These are phyloP conservation scores for Exophiala calicioides DNA, from an alignment of 2,329 filamentous ascomycete species.

Conservation along the genomic window DNA sequence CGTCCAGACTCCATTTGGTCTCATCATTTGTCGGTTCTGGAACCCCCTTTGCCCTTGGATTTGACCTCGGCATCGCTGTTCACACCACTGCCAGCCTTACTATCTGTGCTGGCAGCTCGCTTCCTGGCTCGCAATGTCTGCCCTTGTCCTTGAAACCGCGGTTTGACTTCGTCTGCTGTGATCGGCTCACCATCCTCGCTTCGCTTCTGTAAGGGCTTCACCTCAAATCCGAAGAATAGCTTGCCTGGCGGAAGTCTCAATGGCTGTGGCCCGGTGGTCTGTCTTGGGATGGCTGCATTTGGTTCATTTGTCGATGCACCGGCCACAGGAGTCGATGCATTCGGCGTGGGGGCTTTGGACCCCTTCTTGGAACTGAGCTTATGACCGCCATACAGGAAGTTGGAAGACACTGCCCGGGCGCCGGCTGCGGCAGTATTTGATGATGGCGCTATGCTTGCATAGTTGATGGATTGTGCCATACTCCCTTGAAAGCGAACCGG, in stretches of 20 bases:
- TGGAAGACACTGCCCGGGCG: conserved; percentile 66
- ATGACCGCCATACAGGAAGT: conserved; percentile 79
- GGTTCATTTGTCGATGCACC: conserved; percentile 52
- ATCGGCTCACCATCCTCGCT: conserved; percentile 69
- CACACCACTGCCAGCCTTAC: conserved; percentile 39
- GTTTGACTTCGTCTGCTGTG: conserved; percentile 61
- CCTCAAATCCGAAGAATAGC: conserved; percentile 93
- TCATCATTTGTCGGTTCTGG: too few relatives aligned
- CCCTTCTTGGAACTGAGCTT: conserved; percentile 80
- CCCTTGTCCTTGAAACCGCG: conserved; percentile 81
- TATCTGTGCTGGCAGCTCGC: conserved; percentile 50
- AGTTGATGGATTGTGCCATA: conserved; percentile 99
- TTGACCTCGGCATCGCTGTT: conserved; percentile 37
- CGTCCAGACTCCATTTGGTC: too few relatives aligned
- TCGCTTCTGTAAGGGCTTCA: conserved; percentile 82
- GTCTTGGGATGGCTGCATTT: conserved; percentile 46
- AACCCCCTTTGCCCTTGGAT: conserved; percentile 7
- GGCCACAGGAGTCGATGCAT: conserved; percentile 70
- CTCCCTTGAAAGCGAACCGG: conserved; percentile 80
- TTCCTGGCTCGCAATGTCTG: conserved; percentile 78
- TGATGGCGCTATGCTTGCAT: conserved; percentile 81
- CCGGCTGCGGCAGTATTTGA: conserved; percentile 65
- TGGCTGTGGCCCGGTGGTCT: conserved; percentile 79
- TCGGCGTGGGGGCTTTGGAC: conserved; percentile 72
- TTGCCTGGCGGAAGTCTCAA: conserved; percentile 83